phyloP scores from a whole-genome alignment of 345 rosid species.

The Gossypium mustelinum region DNA sequence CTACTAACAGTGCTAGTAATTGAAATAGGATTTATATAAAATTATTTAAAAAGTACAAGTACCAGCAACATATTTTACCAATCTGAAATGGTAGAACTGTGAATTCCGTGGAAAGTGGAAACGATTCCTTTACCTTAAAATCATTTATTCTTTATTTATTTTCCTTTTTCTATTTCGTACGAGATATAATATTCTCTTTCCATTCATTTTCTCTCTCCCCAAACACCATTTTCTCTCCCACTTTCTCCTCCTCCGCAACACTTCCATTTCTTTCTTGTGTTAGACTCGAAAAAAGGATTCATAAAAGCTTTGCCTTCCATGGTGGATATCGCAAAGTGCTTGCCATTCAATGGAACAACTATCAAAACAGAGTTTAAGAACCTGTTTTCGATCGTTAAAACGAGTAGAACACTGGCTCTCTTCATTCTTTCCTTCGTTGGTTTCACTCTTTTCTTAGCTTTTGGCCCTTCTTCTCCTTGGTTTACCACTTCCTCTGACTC shows the following conservation, averaged over 20 bases:
- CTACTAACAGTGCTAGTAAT: no score
- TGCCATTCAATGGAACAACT: constrained; percentile 28
- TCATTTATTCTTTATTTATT: background rate
- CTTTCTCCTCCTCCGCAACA: background rate
- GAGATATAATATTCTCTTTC: background rate
- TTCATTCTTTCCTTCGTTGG: constrained; percentile 57
- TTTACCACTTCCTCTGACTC: constrained; percentile 25
- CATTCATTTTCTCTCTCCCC: constrained; percentile 7
- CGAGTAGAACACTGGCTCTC: constrained; percentile 48
- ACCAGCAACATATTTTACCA: no score
- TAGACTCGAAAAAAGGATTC: background rate
- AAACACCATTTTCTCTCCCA: background rate
- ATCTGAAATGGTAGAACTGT: background rate
- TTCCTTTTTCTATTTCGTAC: background rate
- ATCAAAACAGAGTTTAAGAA: constrained; percentile 38
- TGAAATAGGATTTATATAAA: no score
- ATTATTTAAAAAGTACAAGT: no score
- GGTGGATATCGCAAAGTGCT: constrained; percentile 58
- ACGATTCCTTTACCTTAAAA: background rate
- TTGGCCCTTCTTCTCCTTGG: constrained; percentile 43
- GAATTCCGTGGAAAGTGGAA: background rate
- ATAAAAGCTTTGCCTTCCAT: constrained; percentile 21
- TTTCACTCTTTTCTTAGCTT: constrained; percentile 64
- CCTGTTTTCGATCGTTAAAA: constrained; percentile 41
- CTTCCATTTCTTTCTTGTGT: background rate